Conservation (phyloP, 345 rosid species). For the Gynandropsis gynandra region DNA sequence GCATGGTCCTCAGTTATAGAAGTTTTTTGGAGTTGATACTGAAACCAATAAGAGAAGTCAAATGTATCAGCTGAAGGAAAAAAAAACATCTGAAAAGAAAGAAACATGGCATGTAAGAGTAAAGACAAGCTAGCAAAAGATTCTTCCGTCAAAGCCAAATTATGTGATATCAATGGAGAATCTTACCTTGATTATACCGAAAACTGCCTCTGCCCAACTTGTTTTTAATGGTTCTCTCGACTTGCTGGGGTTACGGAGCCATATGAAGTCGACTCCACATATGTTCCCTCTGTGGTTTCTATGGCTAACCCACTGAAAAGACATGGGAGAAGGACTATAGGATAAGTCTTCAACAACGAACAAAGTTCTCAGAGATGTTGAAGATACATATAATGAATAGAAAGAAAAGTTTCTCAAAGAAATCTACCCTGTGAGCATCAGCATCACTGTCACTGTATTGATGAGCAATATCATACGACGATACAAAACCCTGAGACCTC, state of each 20-base stretch:
- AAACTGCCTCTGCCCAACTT: constrained; percentile 68
- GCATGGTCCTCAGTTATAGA: constrained; percentile 48
- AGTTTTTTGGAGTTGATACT: constrained; percentile 59
- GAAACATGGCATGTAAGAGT: background rate
- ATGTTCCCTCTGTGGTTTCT: constrained; percentile 91
- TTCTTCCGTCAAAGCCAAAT: no score
- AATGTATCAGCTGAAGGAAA: background rate
- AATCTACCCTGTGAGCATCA: constrained; percentile 75
- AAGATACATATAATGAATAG: background rate
- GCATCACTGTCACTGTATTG: constrained; percentile 68
- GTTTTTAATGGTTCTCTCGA: constrained; percentile 46
- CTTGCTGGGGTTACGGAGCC: constrained; percentile 68
- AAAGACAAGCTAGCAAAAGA: no score
- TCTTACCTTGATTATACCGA: constrained; percentile 63
- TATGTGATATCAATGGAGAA: background rate
- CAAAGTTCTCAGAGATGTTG: no score
- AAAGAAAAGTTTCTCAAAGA: background rate
- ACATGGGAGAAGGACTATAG: background rate
- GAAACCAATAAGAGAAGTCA: constrained; percentile 21
- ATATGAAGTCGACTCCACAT: constrained; percentile 97
- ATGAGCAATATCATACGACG: constrained; percentile 90
- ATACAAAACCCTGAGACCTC: constrained; percentile 87
- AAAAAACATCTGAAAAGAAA: constrained; percentile 8
- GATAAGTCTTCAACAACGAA: no score
- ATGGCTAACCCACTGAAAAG: constrained; percentile 87